Conservation (phyloP, 345 rosid species). For the Lagerstroemia speciosa region DNA sequence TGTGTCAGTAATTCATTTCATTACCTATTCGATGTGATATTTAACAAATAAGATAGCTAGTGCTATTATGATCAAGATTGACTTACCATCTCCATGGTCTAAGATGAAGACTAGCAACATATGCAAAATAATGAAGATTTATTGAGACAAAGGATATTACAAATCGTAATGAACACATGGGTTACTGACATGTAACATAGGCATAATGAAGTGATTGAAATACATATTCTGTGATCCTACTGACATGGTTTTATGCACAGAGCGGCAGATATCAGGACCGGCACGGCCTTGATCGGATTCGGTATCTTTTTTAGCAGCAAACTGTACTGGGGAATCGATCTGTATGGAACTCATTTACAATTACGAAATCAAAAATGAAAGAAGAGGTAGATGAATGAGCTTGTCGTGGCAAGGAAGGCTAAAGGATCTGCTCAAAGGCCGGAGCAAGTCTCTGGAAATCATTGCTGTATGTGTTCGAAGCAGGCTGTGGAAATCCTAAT, state of each 20-base stretch:
- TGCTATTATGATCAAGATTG: too few species aligned
- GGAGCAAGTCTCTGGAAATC: slow-evolving; percentile 20
- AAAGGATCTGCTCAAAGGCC: slow-evolving; percentile 31
- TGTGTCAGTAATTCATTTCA: too few species aligned
- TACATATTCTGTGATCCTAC: slow-evolving; percentile 6
- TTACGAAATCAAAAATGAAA: background rate
- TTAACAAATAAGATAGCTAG: too few species aligned
- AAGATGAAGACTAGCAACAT: background rate
- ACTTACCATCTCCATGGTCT: background rate
- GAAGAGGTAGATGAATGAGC: background rate
- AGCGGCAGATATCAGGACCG: background rate
- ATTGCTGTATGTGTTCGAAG: slow-evolving; percentile 13
- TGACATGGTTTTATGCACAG: slow-evolving; percentile 4
- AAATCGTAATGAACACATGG: background rate
- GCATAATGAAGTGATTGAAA: background rate
- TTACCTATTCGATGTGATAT: too few species aligned
- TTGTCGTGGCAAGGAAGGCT: slow-evolving; percentile 7
- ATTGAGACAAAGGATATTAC: background rate
- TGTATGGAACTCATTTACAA: slow-evolving; percentile 13
- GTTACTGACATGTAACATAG: background rate
- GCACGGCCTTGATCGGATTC: background rate
- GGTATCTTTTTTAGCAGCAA: background rate
- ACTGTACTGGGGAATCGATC: background rate
- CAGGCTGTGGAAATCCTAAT: background rate
- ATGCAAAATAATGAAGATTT: background rate